These are phyloP conservation scores for Danielia reshetovae DNA, from an alignment of 805 yeast genomes.

Conservation along the genomic window DNA sequence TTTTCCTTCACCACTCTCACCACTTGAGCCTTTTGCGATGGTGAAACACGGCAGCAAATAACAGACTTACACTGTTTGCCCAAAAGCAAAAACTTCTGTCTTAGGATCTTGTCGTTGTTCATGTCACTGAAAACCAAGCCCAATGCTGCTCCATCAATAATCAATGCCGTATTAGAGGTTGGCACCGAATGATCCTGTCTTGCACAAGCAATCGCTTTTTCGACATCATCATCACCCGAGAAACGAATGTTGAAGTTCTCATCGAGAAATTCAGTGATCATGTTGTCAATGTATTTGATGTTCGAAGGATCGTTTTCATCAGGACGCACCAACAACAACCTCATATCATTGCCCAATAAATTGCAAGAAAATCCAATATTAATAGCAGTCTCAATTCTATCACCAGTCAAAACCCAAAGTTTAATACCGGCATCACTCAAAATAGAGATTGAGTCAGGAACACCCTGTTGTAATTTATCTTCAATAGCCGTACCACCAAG, in stretches of 20 bases:
- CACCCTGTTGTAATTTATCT: conserved; percentile 74
- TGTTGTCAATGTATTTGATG: conserved; percentile 28
- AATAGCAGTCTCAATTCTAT: conserved; percentile 78
- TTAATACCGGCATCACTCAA: conserved; percentile 72
- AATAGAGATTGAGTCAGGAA: conserved; percentile 66
- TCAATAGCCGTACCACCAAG: conserved; percentile 83
- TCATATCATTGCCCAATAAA: conserved; percentile 63
- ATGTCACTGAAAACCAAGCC: conserved; percentile 43
- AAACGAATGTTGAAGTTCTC: conserved; percentile 54
- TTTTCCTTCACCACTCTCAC: conserved; percentile 72
- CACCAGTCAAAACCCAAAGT: conserved; percentile 82
- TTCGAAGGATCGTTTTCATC: conserved; percentile 36
- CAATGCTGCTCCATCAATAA: conserved; percentile 80
- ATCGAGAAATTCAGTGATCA: conserved; percentile 45
- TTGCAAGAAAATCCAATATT: conserved; percentile 80
- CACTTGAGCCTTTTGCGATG: conserved; percentile 83
- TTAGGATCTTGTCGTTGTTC: conserved; percentile 30
- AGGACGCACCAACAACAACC: conserved; percentile 59
- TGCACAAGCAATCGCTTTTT: conserved; percentile 52
- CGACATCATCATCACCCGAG: conserved; percentile 27
- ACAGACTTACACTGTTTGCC: conserved; percentile 82
- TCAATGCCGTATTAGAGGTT: conserved; percentile 59
- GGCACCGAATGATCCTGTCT: conserved; percentile 63
- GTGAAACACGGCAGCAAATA: conserved; percentile 83
- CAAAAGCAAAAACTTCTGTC: conserved; percentile 55